A percentile compares a stretch with the other conserved stretches of the same genome.
Conservation (phyloP, 2,329 filamentous ascomycete genomes). For the Pseudocercospora musae region DNA sequence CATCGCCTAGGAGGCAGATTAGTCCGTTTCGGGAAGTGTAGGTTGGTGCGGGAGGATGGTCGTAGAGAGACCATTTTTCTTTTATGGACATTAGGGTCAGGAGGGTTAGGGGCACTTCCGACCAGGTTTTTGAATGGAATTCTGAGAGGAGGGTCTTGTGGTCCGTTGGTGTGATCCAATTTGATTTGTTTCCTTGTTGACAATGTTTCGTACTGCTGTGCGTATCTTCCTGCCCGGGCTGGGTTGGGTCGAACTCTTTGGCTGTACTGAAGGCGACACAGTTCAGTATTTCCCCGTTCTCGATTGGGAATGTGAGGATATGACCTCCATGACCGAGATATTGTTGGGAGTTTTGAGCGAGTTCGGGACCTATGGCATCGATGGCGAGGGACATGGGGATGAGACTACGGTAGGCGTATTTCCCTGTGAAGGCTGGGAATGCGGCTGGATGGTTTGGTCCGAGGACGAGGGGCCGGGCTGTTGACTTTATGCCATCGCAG, state of each 20-base stretch:
- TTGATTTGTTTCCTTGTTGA: conserved; percentile 16
- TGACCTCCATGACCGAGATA: conserved; percentile 52
- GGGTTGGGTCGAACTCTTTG: conserved; percentile 34
- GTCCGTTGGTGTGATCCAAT: conserved; percentile 41
- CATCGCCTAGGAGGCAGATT: conserved; percentile 52
- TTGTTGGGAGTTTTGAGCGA: conserved; percentile 20
- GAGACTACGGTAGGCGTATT: conserved; percentile 61
- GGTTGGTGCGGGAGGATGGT: conserved; percentile 43
- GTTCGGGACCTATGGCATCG: conserved; percentile 18
- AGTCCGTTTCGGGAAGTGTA: conserved; percentile 33
- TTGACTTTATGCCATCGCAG: conserved; percentile 62
- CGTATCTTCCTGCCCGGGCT: too few species aligned
- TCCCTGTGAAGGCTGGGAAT: conserved; percentile 52
- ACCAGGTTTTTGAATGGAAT: conserved; percentile 41
- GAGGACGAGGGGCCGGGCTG: conserved; percentile 52
- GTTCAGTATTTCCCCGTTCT: conserved; percentile 55
- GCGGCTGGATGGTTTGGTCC: conserved; percentile 46
- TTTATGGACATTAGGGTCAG: conserved; percentile 41
- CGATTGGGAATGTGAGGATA: conserved; percentile 60
- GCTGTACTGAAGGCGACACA: conserved; percentile 44
- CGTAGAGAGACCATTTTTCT: conserved; percentile 47
- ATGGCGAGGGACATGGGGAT: conserved; percentile 51
- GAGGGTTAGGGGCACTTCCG: conserved; percentile 37
- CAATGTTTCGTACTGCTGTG: too few species aligned
- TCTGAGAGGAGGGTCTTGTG: conserved; percentile 26